These are phyloP conservation scores for Phlyctochytrium bullatum DNA, from an alignment of 192 early-diverging fungal genomes.

Conservation along the genomic window DNA sequence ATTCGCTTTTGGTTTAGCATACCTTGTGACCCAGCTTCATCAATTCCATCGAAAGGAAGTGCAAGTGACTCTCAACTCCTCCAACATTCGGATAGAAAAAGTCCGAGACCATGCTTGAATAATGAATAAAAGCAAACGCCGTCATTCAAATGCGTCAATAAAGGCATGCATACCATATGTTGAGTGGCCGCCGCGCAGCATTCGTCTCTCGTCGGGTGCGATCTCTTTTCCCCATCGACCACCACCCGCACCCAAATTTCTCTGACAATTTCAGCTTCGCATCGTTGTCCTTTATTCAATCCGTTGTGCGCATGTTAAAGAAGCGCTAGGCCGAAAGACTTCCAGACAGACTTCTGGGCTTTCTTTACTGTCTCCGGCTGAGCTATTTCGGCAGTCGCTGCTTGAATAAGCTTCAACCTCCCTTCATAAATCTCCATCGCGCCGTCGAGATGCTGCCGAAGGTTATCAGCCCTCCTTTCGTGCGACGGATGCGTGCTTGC, in stretches of 20 bases:
- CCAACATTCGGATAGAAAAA: slow-evolving; percentile 98
- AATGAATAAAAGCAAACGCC: not conserved
- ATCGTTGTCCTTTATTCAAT: no score
- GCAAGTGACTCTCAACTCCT: slow-evolving; percentile 93
- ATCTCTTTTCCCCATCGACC: not conserved
- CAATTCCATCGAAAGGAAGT: slow-evolving; percentile 84
- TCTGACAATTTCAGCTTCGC: not conserved
- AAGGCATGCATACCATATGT: slow-evolving; percentile 7
- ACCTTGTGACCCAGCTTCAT: slow-evolving; percentile 91
- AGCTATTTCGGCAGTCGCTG: not conserved
- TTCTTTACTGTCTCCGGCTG: not conserved
- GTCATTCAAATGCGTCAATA: not conserved
- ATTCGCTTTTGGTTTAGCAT: no score
- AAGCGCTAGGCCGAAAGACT: no score
- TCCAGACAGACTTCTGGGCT: no score
- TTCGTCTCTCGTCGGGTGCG: not conserved
- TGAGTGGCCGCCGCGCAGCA: not conserved
- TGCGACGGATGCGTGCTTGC: slow-evolving; percentile 41
- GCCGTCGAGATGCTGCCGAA: slow-evolving; percentile 25
- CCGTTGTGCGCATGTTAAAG: no score
- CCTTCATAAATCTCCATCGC: slow-evolving; percentile 35
- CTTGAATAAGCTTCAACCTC: not conserved
- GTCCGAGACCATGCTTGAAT: slow-evolving; percentile 83
- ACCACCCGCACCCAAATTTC: not conserved
- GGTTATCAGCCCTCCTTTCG: slow-evolving; percentile 30